phyloP scores from a whole-genome alignment of 495 filamentous ascomycete species.

The Hypoxylon fuscum region DNA sequence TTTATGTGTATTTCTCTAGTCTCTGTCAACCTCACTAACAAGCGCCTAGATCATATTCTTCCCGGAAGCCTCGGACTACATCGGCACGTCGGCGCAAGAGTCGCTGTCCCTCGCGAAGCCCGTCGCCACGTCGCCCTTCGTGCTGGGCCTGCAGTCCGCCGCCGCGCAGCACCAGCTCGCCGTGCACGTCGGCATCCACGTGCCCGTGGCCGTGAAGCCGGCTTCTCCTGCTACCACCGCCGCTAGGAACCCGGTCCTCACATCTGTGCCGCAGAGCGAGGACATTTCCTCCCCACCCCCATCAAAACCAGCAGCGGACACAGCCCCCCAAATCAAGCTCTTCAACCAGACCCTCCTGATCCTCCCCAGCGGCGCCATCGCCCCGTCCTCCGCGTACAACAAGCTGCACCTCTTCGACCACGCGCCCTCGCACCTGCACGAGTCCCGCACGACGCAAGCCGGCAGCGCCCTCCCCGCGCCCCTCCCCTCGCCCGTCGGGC shows the following conservation, averaged over 20 bases:
- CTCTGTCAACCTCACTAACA: constrained; percentile 18
- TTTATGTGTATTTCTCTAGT: too few relatives aligned
- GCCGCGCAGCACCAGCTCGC: constrained; percentile 68
- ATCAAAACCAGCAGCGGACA: neutral
- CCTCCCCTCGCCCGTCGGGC: constrained; percentile 75
- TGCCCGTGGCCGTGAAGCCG: constrained; percentile 63
- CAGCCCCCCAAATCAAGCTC: constrained; percentile 46
- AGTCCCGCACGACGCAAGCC: constrained; percentile 47
- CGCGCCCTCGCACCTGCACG: constrained; percentile 30
- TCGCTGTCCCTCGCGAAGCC: constrained; percentile 72
- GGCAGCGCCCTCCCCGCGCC: constrained; percentile 61
- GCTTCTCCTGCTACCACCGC: neutral
- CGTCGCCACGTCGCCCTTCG: constrained; percentile 64
- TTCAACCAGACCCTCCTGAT: constrained; percentile 61
- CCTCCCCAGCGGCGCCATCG: constrained; percentile 47
- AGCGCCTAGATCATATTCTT: constrained; percentile 78
- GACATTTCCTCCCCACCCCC: neutral
- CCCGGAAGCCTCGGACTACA: constrained; percentile 92
- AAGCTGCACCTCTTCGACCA: constrained; percentile 69
- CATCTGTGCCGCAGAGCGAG: constrained; percentile 20
- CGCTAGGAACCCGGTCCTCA: constrained; percentile 18
- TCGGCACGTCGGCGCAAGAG: constrained; percentile 71
- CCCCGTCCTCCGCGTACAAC: constrained; percentile 48
- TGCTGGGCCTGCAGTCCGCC: constrained; percentile 73
- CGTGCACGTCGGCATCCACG: constrained; percentile 91